Evolutionary conservation across 495 filamentous ascomycete genomes (phyloP), one percentile per base, ranked within the genome.

Genomic region (Neurospora sp.): DNA sequence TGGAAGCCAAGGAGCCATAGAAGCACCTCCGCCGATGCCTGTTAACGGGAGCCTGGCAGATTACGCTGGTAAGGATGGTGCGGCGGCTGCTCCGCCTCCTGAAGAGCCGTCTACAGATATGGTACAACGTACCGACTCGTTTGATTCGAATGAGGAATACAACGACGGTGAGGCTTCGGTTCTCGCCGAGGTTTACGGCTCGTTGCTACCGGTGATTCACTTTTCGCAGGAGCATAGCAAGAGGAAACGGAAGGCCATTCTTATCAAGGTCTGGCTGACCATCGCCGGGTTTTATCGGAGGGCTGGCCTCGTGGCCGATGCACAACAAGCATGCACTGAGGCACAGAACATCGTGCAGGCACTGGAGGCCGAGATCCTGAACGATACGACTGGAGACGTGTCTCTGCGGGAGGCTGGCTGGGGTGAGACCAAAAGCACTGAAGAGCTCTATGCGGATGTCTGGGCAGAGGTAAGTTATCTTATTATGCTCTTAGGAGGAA

Each of bases 201-300:
- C 78, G 20, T 74, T 83, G 39, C 76, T 87, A 66, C 86, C 86
- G 20, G 78, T 79, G 7, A 84, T 87, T 27, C 84, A 86, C 46
- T 87, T 89, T 73, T 76, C 87, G 2, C 82, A 82, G 46, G 81
- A 83, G 0, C 85, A 88, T 74, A 78, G 80, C 54, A 85, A 87
- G 74, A 88, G 88, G 71, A 89, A 88, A 73, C 85, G 90, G 31
- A 86, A 86, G 41, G 86, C 85, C 6, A 81, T 91, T 76, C 86
- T 97, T 7, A 85, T 92, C n/a, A 90, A 89, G 71, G 89, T 97
- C 31, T 99, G 96, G 96, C 86, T 97, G 14, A 90, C 94, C 73
- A 94, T 97, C 69, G 90, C 93, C 4, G 90, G 90, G 0, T 89
- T 98, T 71, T 98, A 99, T 77, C 89, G 94, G 35, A 89, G 93